Percentiles rank a stretch among this genome's conserved stretches.
Conservation (phyloP, 2,329 filamentous ascomycete genomes). For the Lecanicillium sp. region DNA sequence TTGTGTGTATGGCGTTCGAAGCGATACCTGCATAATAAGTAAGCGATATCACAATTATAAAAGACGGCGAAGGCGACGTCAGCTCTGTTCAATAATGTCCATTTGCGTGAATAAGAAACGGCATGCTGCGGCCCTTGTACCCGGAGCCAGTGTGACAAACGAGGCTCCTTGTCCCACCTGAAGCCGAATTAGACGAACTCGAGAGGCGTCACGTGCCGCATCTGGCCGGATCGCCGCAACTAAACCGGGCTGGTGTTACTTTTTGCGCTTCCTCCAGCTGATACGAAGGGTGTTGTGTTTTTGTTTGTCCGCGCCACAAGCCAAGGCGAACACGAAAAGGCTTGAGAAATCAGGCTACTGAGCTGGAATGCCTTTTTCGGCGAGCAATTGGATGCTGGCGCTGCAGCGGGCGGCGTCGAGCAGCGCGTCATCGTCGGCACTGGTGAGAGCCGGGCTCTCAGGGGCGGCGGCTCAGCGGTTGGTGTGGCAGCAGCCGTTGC, state of each 20-base stretch:
- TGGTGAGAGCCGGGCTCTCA: background rate
- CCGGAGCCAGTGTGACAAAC: background rate
- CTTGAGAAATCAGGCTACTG: no score
- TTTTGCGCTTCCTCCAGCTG: background rate
- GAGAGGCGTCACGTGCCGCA: conserved; percentile 5
- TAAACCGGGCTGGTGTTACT: background rate
- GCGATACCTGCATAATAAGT: no score
- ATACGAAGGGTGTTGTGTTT: no score
- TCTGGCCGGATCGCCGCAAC: no score
- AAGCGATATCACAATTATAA: no score
- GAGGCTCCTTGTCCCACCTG: no score
- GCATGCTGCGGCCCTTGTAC: conserved; percentile 1
- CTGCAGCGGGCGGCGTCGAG: background rate
- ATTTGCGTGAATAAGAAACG: no score
- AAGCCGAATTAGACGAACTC: conserved; percentile 6
- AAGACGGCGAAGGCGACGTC: no score
- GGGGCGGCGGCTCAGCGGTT: conserved; percentile 3
- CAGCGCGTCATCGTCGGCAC: background rate
- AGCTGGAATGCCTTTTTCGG: conserved; percentile 1
- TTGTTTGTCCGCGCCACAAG: no score
- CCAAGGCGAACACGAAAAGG: background rate
- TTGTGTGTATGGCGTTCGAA: no score
- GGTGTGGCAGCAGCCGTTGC: background rate
- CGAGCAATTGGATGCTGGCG: conserved; percentile 2
- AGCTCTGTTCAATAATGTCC: no score